Base-by-base conservation (phyloP, 2,329 filamentous ascomycete genomes). In the Cercospora berteroae region DNA sequence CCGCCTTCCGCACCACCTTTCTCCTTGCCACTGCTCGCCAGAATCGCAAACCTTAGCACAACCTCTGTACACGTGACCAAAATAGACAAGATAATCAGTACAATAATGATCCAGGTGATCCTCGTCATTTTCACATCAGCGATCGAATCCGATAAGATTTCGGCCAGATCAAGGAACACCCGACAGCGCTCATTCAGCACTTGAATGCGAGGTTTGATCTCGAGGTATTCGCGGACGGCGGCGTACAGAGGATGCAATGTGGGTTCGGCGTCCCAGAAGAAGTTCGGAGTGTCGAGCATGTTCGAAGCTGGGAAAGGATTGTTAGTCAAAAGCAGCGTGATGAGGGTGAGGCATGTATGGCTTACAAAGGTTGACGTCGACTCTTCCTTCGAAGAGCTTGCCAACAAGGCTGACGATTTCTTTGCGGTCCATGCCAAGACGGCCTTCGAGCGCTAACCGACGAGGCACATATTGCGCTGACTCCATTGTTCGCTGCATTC, bases 211-310 rank as follows among this genome's bases (percentile, higher is more conserved):
- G 91, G 93, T 76, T 96, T 94, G 79, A 99, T 98, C 77, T 99
- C 95, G 68, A 99, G 90, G 77, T 99, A 99, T 79, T 98, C 95
- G 74, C 95, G 92, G 60, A 98, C 93, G 67, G 94, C 95, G 67
- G 88, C 89, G 82, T 99, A 99, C 29, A 99, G 88, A 0, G 95
- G 95, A 78, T 97, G 93, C 0, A 99, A 85, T 0, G 93, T 97
- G 18, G 95, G 95, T 78, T 99, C 95, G 10, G 92, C 92, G 79
- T 98, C 94, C 95, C 95, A 99, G 85, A 98, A 96, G 85, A 97
- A 97, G 78, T 94, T 96, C 68, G 94, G 94, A 0, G 96, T 93
- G 79, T 97, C 94, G 66, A 97, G 90, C 78, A 97, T 94, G 77
- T 98, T 98, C 20, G 92, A 96, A 67, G 93, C 93, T 96, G 73